Evolutionary conservation across 2,329 filamentous ascomycete species (phyloP).

Genomic region (Botryotinia calthae): DNA sequence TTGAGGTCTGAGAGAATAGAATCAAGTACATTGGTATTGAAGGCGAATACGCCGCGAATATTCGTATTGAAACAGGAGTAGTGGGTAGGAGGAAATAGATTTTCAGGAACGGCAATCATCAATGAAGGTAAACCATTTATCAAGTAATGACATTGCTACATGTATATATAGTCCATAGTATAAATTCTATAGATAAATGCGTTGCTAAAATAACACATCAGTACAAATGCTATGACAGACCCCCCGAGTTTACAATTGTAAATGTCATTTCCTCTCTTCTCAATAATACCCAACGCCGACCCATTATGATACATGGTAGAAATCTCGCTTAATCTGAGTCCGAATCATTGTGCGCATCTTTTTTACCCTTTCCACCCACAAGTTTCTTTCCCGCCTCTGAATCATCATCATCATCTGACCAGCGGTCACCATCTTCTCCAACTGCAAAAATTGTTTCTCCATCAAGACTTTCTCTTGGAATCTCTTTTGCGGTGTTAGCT

Average conservation of each 20-base stretch:
- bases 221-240: not conserved
- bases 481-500: constrained; percentile 31
- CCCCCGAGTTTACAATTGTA: not conserved
- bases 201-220: not conserved
- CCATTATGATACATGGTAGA: constrained; percentile 23
- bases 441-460: constrained; percentile 96
- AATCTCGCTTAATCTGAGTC: constrained; percentile 8
- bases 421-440: constrained; percentile 78
- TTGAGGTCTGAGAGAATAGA: not conserved
- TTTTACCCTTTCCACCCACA: constrained; percentile 37
- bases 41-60: not conserved
- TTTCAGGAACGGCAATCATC: not conserved
- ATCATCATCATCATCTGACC: constrained; percentile 72
- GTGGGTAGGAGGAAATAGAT: not conserved
- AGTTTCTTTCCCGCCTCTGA: constrained; percentile 51
- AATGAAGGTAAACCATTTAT: not conserved
- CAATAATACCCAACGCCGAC: constrained; percentile 21
- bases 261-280: constrained; percentile 4
- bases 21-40: not conserved
- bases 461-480: constrained; percentile 64
- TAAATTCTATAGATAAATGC: constrained; percentile 19
- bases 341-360: constrained; percentile 19
- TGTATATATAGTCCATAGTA: not conserved
- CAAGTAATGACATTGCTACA: not conserved
- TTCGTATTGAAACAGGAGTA: not conserved